Percentiles rank a stretch among this genome's conserved stretches.
These are phyloP conservation scores for Cyclospora cayetanensis DNA, from an alignment of 169 alveolate species.

Conservation along the genomic window DNA sequence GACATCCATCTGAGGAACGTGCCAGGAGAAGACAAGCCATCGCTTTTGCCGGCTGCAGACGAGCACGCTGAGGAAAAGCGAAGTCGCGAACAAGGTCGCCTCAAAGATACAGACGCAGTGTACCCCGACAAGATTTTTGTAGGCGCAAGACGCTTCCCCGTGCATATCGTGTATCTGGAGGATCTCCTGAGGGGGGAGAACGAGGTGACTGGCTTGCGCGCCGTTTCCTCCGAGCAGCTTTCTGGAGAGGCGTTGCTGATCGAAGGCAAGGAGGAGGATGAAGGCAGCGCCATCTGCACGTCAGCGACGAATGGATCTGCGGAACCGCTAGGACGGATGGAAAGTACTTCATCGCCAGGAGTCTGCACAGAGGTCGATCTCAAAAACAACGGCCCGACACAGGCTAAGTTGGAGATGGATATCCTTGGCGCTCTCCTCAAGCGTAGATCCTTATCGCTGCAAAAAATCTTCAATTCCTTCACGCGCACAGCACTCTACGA, in stretches of 20 bases:
- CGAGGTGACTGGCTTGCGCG: neutral
- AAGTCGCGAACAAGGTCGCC: neutral
- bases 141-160: slow-evolving; percentile 72
- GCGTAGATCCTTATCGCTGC: no score
- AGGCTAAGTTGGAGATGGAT: no score
- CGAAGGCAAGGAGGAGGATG: slow-evolving; percentile 28
- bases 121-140: slow-evolving; percentile 56
- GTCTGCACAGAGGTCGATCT: no score
- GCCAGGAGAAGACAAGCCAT: neutral
- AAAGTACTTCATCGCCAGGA: no score
- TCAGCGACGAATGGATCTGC: no score
- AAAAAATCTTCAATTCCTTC: no score
- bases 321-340: no score
- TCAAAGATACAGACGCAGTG: neutral
- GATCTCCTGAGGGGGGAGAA: neutral
- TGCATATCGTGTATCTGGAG: slow-evolving; percentile 57
- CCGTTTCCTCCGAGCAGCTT: neutral
- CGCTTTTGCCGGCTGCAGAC: neutral
- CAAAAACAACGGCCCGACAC: no score
- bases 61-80: neutral
- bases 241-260: neutral
- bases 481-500: no score
- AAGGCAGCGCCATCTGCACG: no score
- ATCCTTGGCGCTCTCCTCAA: no score
- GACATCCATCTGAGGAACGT: neutral